Evolutionary conservation across 2,329 filamentous ascomycete species (phyloP).

Genomic region (Ophiostoma ulmi): DNA sequence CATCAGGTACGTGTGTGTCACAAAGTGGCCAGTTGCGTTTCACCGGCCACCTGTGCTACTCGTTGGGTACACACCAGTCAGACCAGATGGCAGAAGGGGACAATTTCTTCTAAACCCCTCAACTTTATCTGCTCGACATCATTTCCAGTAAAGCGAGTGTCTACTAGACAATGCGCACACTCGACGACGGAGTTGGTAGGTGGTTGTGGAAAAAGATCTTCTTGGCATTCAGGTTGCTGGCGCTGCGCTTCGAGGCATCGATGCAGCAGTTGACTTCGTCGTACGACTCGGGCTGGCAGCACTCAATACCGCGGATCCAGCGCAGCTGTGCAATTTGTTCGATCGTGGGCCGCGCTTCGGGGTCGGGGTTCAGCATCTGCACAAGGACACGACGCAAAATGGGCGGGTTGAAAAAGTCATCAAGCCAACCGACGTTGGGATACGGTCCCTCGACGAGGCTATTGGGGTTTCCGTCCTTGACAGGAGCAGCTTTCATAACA

Average conservation of each 20-base stretch:
- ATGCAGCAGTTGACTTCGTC: constrained; percentile 57
- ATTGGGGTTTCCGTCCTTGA: constrained; percentile 47
- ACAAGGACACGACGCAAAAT: constrained; percentile 66
- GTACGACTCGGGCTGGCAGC: constrained; percentile 68
- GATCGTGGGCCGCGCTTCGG: constrained; percentile 64
- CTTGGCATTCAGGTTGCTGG: constrained; percentile 47
- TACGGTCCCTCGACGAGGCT: constrained; percentile 37
- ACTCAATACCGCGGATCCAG: constrained; percentile 71
- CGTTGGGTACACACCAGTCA: not conserved
- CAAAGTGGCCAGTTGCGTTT: constrained; percentile 2
- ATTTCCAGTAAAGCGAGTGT: not conserved
- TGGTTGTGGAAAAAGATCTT: constrained; percentile 18
- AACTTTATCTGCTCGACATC: not conserved
- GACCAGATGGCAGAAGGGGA: not conserved
- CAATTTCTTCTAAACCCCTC: not conserved
- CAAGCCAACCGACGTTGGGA: constrained; percentile 60
- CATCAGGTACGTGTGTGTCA: not conserved
- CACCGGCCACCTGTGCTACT: not conserved
- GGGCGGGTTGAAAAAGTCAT: constrained; percentile 60
- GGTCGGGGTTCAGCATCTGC: constrained; percentile 78
- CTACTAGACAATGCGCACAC: not conserved
- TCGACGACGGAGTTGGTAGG: not conserved
- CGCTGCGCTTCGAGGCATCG: constrained; percentile 55
- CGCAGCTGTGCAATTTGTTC: constrained; percentile 62
- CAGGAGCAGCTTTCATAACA: constrained; percentile 24